phyloP scores from a whole-genome alignment of 1,284 basidiomycete species.

The Apiotrichum gamsii region DNA sequence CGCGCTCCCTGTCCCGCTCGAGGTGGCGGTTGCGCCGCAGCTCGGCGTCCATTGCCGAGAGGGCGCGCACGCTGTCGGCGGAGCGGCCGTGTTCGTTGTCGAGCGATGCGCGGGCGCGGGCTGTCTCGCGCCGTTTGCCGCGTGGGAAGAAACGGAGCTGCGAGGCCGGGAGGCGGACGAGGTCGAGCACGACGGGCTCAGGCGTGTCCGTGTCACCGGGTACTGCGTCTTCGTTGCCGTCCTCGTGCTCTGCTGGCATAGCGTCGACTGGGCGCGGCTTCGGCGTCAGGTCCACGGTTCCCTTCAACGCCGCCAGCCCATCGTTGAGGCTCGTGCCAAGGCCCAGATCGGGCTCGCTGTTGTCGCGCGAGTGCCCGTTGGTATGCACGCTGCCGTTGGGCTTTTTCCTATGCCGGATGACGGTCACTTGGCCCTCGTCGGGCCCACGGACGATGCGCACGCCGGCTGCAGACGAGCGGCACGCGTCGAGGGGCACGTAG shows the following conservation, averaged over 20 bases:
- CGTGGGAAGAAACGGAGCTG: constrained; percentile 45
- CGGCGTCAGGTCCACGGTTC: constrained; percentile 2
- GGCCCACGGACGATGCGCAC: constrained; percentile 29
- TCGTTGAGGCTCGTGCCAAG: no score
- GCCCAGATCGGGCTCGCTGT: no score
- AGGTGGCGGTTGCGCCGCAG: not conserved
- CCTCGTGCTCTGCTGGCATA: no score
- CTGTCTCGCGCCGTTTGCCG: constrained; percentile 1
- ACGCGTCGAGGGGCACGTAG: constrained; percentile 61
- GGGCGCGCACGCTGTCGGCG: constrained; percentile 4
- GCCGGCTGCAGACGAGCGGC: constrained; percentile 37
- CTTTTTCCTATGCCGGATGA: constrained; percentile 23
- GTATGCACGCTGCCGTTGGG: not conserved
- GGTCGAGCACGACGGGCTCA: constrained; percentile 23
- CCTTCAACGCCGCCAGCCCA: not conserved
- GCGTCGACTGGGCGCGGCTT: no score
- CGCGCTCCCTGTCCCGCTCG: no score
- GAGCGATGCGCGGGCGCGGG: constrained; percentile 15
- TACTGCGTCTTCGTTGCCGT: not conserved
- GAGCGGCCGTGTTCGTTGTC: constrained; percentile 8
- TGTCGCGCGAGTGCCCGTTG: no score
- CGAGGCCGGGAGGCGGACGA: constrained; percentile 42
- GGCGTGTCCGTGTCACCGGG: no score
- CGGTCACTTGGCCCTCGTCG: constrained; percentile 36
- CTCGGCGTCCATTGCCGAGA: not conserved